Evolutionary conservation across 1,139 yeast genomes (phyloP).

Genomic region (Hyphopichia buzzinii): DNA sequence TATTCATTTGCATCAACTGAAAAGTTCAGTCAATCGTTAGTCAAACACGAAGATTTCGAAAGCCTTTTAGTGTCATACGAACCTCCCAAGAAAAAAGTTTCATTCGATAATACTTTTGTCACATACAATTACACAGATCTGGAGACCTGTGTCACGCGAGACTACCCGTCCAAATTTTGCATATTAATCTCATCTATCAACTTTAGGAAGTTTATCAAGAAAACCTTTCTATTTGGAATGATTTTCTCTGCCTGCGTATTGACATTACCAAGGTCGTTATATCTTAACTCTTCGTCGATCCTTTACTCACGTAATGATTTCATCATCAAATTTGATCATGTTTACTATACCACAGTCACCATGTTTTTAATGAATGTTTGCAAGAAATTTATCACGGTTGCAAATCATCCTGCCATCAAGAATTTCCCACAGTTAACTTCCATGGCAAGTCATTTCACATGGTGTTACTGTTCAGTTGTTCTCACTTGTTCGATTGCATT

Average conservation of each 20-base stretch:
- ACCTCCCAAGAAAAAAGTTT: slow-evolving; percentile 12
- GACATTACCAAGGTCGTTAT: slow-evolving; percentile 15
- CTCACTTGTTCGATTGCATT: slow-evolving; percentile 12
- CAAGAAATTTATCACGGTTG: slow-evolving; percentile 11
- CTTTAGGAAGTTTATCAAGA: not conserved
- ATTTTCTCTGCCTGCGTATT: slow-evolving; percentile 8
- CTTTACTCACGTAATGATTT: slow-evolving; percentile 10
- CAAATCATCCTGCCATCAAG: slow-evolving; percentile 13
- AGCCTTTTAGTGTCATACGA: not conserved
- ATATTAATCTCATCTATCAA: not conserved
- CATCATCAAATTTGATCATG: slow-evolving; percentile 22
- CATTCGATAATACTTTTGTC: slow-evolving; percentile 16
- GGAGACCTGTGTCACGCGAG: slow-evolving; percentile 5
- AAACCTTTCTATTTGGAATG: not conserved
- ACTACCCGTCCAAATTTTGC: not conserved
- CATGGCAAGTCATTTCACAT: slow-evolving; percentile 17
- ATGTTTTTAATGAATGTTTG: slow-evolving; percentile 14
- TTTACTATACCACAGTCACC: slow-evolving; percentile 16
- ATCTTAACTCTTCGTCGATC: slow-evolving; percentile 17
- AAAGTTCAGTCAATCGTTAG: not conserved
- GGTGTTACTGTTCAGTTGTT: slow-evolving; percentile 22
- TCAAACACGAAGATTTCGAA: slow-evolving; percentile 6
- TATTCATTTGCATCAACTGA: slow-evolving; percentile 1
- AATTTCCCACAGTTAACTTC: slow-evolving; percentile 14
- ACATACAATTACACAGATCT: slow-evolving; percentile 14